These are phyloP conservation scores for Taiwanofungus camphoratus DNA, from an alignment of 1,284 basidiomycete species.

Conservation along the genomic window DNA sequence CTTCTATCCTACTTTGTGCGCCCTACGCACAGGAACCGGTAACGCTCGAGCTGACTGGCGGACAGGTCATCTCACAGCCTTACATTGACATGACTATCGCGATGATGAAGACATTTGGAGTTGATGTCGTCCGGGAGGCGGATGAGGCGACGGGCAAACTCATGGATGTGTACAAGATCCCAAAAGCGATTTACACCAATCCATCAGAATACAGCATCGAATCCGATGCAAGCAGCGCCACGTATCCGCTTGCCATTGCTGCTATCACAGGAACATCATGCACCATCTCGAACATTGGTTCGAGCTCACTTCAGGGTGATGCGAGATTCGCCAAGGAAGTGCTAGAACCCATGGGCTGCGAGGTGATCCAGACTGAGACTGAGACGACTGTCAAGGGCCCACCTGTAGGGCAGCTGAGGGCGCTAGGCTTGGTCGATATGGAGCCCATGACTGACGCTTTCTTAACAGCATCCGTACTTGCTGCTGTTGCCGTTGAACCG, in stretches of 20 bases:
- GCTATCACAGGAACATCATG: slow-evolving; percentile 94
- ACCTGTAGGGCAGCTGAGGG: slow-evolving; percentile 72
- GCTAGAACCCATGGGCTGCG: slow-evolving; percentile 92
- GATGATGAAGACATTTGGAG: slow-evolving; percentile 96
- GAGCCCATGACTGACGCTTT: slow-evolving; percentile 99
- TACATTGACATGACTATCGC: slow-evolving; percentile 99
- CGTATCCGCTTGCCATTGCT: slow-evolving; percentile 95
- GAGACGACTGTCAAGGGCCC: slow-evolving; percentile 95
- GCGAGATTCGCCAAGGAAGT: slow-evolving; percentile 93
- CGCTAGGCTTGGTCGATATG: slow-evolving; percentile 92
- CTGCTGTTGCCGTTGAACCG: slow-evolving; percentile 73
- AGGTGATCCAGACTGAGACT: slow-evolving; percentile 80
- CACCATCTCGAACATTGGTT: slow-evolving; percentile 91
- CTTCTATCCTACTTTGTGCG: slow-evolving; percentile 92
- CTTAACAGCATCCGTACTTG: slow-evolving; percentile 89
- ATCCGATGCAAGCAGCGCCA: slow-evolving; percentile 93
- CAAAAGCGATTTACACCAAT: slow-evolving; percentile 74
- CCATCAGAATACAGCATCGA: slow-evolving; percentile 88
- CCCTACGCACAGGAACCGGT: slow-evolving; percentile 85
- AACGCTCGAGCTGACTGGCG: slow-evolving; percentile 86
- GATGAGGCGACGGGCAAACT: slow-evolving; percentile 58
- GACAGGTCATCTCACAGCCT: slow-evolving; percentile 95
- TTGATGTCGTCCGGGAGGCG: slow-evolving; percentile 69
- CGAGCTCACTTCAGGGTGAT: slow-evolving; percentile 90
- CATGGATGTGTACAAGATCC: slow-evolving; percentile 86